phyloP scores from a whole-genome alignment of 495 filamentous ascomycete species.

The Friedmanniomyces simplex region DNA sequence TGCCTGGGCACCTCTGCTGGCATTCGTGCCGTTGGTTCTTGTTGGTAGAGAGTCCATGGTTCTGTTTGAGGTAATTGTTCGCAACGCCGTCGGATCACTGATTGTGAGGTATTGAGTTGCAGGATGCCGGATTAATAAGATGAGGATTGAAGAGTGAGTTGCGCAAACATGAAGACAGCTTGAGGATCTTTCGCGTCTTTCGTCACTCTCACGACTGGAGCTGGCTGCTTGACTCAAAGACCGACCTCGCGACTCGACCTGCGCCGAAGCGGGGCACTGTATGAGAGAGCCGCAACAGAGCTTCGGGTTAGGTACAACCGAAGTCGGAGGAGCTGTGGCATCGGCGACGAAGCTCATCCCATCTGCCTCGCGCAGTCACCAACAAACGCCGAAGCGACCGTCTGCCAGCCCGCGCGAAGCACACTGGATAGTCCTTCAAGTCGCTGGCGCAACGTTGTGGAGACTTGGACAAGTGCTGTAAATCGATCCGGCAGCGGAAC shows the following conservation, averaged over 20 bases:
- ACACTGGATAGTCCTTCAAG: too few relatives aligned
- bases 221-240: background rate
- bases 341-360: too few relatives aligned
- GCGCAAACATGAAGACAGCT: background rate
- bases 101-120: too few relatives aligned
- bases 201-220: background rate
- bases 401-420: too few relatives aligned
- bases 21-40: slow-evolving; percentile 6
- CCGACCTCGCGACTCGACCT: background rate
- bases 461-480: too few relatives aligned
- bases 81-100: background rate
- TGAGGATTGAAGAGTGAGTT: too few relatives aligned
- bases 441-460: too few relatives aligned
- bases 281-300: background rate
- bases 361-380: too few relatives aligned
- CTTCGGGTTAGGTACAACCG: background rate
- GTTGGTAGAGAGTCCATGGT: background rate
- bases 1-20: slow-evolving; percentile 10
- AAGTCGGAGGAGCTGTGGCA: too few relatives aligned
- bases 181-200: background rate
- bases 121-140: too few relatives aligned
- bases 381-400: too few relatives aligned
- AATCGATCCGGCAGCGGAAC: too few relatives aligned
- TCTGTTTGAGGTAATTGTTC: background rate
- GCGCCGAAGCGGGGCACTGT: background rate